Conservation (phyloP, 2,329 filamentous ascomycete species). For the Ascochyta pisi region DNA sequence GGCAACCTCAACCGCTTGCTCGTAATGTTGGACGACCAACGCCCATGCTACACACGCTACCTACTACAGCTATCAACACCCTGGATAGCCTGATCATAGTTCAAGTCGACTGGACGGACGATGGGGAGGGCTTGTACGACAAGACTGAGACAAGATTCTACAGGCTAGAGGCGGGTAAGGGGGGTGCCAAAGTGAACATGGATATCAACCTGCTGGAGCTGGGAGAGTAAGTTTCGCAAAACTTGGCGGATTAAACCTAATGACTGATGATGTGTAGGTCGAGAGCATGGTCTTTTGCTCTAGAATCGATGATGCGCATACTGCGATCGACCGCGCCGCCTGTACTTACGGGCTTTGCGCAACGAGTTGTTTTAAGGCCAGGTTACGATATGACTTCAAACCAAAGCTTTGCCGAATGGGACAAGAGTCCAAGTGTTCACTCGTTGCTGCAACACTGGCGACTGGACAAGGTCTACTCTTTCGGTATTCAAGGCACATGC, state of each 20-base stretch:
- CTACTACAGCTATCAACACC: neutral
- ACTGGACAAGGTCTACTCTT: conserved; percentile 40
- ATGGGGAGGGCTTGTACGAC: conserved; percentile 41
- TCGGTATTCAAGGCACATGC: conserved; percentile 35
- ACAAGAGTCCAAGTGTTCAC: conserved; percentile 23
- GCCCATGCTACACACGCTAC: conserved; percentile 2
- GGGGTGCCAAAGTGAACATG: conserved; percentile 30
- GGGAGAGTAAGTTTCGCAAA: conserved; percentile 28
- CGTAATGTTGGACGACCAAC: conserved; percentile 22
- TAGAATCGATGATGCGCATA: conserved; percentile 35
- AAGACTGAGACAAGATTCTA: conserved; percentile 35
- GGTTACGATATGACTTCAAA: conserved; percentile 21
- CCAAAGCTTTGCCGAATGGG: conserved; percentile 31
- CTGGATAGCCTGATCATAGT: conserved; percentile 26
- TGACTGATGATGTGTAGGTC: conserved; percentile 24
- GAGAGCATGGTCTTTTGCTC: conserved; percentile 40
- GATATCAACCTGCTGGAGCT: conserved; percentile 45
- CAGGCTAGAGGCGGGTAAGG: conserved; percentile 24
- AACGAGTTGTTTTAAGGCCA: conserved; percentile 26
- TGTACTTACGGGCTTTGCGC: conserved; percentile 32
- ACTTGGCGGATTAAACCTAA: neutral
- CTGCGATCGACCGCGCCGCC: conserved; percentile 27
- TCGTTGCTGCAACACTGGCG: conserved; percentile 20
- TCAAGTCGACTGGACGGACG: conserved; percentile 42
- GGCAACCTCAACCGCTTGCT: conserved; percentile 1